Base-by-base conservation (phyloP, 75 land plant species). In the Cryptomeria japonica region DNA sequence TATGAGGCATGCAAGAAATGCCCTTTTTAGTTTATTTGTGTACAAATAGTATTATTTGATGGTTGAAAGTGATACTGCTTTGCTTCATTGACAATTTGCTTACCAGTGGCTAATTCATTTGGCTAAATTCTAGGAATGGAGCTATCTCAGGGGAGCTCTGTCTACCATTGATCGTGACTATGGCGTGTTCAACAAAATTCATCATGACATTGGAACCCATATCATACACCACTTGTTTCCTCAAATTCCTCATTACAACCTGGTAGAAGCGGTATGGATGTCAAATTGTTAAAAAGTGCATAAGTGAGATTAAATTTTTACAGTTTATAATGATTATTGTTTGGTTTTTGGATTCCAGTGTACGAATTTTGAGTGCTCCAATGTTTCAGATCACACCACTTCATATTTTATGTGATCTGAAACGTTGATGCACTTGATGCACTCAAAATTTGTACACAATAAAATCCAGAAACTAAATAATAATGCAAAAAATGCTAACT, bases 211-310 rank as follows among this genome's bases (percentile, higher is more conserved):
- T 78, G 93, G 93, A 15, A 88, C 89, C 0, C 93, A 90, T 86
- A 92, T 92, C 15, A 84, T 90, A n/a, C 93, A 92, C 28, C 93
- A 90, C 28, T 31, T 92, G 90, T 90, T 92, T 64, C 92, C 93
- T 14, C 86, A 76, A 46, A 92, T 92, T 55, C 92, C 93, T 51
- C 93, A 90, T 46, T 92, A 92, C 87, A 70, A 92, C 12, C 78
- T 92, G 82, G 47, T 86, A 5, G 92, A 92, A 86, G 92, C 92
- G 38, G 89, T 88, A 88, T 58, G 89, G 16, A 41, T 34, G 25
- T 87, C 22, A 25, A 46, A 37, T n/a, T n/a, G n/a, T n/a, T n/a
- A n/a, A n/a, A n/a, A n/a, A n/a, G n/a, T n/a, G n/a, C n/a, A n/a
- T n/a, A n/a, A n/a, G n/a, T n/a, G n/a, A n/a, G n/a, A n/a, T n/a